phyloP scores from a whole-genome alignment of 2,329 filamentous ascomycete genomes.

The Aspergillus neoniger region DNA sequence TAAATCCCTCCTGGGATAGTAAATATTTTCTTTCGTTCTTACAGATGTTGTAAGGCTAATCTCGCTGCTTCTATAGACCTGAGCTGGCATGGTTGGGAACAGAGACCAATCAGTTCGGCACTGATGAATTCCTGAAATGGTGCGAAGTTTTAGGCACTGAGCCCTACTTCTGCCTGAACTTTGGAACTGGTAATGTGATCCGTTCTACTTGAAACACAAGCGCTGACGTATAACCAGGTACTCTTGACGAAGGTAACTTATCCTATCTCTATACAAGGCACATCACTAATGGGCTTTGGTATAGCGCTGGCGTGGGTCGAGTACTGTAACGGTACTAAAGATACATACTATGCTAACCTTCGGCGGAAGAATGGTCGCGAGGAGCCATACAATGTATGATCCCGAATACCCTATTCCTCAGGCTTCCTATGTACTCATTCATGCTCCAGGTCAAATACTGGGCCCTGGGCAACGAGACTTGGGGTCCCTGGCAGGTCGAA shows the following conservation, averaged over 20 bases:
- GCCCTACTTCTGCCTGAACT: conserved; percentile 78
- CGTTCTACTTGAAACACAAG: conserved; percentile 11
- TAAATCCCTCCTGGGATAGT: too few species aligned
- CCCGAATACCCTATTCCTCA: too few species aligned
- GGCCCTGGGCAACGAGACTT: conserved; percentile 76
- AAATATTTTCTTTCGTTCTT: too few species aligned
- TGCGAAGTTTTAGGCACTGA: conserved; percentile 71
- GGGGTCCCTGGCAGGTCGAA: conserved; percentile 62
- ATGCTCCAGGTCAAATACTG: conserved; percentile 68
- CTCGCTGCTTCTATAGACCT: conserved; percentile 48
- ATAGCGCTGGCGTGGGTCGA: conserved; percentile 74
- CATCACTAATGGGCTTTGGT: neutral
- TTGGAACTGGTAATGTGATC: conserved; percentile 66
- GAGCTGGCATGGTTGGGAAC: conserved; percentile 78
- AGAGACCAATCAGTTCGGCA: conserved; percentile 79
- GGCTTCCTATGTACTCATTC: neutral
- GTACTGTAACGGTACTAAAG: conserved; percentile 77
- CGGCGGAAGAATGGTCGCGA: conserved; percentile 72
- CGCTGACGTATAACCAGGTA: conserved; percentile 27
- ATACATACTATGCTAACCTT: conserved; percentile 81
- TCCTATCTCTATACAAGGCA: neutral
- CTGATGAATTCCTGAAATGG: conserved; percentile 85
- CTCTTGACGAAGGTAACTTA: conserved; percentile 53
- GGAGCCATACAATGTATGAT: conserved; percentile 68
- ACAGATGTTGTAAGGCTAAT: too few species aligned